Conservation (phyloP, 805 yeast species). For the Blastobotrys americana region DNA sequence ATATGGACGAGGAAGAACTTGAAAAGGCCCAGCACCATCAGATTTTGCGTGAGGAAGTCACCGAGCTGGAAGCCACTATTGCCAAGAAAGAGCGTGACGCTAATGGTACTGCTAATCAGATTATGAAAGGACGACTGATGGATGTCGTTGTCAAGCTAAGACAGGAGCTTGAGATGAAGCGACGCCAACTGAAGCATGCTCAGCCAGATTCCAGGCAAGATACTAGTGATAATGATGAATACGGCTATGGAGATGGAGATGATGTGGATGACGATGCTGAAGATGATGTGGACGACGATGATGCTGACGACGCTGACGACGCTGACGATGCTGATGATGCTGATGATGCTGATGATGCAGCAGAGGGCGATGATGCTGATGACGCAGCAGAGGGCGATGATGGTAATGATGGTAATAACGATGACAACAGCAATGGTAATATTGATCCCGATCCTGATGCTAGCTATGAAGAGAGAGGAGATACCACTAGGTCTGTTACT, state of each 20-base stretch:
- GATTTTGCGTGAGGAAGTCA: conserved; percentile 74
- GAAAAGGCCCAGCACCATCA: conserved; percentile 58
- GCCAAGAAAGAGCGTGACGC: conserved; percentile 67
- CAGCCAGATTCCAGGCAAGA: conserved; percentile 1
- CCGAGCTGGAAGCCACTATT: conserved; percentile 72
- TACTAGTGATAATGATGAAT: conserved; percentile 17
- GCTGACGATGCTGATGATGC: too few species aligned
- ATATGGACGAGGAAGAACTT: conserved; percentile 46
- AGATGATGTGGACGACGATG: conserved; percentile 5
- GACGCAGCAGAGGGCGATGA: conserved; percentile 22
- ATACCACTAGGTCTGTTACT: background rate
- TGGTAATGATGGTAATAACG: conserved; percentile 22
- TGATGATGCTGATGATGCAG: conserved; percentile 16
- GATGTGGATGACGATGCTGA: conserved; percentile 21
- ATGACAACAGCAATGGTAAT: conserved; percentile 26
- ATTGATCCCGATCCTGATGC: conserved; percentile 28
- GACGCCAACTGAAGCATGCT: conserved; percentile 46
- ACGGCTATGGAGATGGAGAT: conserved; percentile 21
- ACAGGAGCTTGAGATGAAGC: conserved; percentile 75
- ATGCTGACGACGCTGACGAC: too few species aligned
- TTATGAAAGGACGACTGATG: conserved; percentile 77
- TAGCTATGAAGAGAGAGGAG: conserved; percentile 15
- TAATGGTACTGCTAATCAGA: conserved; percentile 63
- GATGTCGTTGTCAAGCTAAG: conserved; percentile 72
- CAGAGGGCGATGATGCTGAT: too few species aligned